phyloP scores from a whole-genome alignment of 805 yeast species.

The Kuraishia capsulata region DNA sequence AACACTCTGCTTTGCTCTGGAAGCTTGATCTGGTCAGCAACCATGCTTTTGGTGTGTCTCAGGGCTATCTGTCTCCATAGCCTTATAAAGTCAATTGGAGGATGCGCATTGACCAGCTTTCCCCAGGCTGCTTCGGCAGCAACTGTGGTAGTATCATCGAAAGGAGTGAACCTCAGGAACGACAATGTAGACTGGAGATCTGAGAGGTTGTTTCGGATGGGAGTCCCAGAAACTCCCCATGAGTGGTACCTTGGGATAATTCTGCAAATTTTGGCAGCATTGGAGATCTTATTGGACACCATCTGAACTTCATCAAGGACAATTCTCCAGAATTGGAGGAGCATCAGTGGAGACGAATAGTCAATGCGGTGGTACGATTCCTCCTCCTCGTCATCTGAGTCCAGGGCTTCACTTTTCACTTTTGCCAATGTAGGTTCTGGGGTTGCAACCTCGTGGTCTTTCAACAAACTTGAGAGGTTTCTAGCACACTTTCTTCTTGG shows the following conservation, averaged over 20 bases:
- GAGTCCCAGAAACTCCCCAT: conserved; percentile 98
- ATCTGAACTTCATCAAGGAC: conserved; percentile 92
- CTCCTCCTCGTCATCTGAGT: conserved; percentile 13
- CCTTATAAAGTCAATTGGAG: conserved; percentile 27
- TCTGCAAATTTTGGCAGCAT: conserved; percentile 74
- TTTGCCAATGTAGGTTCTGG: background rate
- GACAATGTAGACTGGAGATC: conserved; percentile 67
- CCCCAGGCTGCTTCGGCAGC: conserved; percentile 18
- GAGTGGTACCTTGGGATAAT: conserved; percentile 79
- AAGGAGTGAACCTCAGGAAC: conserved; percentile 63
- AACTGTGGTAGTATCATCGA: conserved; percentile 24
- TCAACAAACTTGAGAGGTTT: background rate
- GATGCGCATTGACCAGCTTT: conserved; percentile 10
- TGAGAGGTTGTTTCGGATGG: conserved; percentile 54
- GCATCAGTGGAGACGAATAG: conserved; percentile 74
- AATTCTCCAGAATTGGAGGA: conserved; percentile 82
- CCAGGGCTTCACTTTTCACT: conserved; percentile 7
- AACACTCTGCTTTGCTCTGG: conserved; percentile 74
- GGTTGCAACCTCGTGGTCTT: conserved; percentile 1
- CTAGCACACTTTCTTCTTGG: conserved; percentile 31
- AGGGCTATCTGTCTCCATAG: conserved; percentile 50
- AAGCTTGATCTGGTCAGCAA: conserved; percentile 61
- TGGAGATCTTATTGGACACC: conserved; percentile 65
- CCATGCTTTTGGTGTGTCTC: conserved; percentile 82
- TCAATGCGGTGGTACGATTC: conserved; percentile 28